Percentiles rank a stretch among this genome's conserved stretches.
These are phyloP conservation scores for Trichocladium antarcticum DNA, from an alignment of 495 filamentous ascomycete genomes.

Conservation along the genomic window DNA sequence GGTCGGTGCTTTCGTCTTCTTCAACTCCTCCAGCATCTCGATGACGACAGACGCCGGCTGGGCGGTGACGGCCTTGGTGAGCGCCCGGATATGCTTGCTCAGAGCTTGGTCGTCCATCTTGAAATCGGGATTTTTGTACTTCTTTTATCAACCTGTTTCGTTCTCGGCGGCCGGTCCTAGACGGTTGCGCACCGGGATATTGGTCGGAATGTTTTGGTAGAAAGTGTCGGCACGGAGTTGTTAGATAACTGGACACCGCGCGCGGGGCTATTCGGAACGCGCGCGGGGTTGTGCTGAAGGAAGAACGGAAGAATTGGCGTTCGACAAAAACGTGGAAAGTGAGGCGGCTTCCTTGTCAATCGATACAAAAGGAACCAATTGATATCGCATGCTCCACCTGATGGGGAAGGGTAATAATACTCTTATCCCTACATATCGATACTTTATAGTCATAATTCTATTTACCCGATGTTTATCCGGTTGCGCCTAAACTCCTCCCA, in stretches of 20 bases:
- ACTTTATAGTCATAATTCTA: not conserved
- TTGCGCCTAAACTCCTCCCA: too few species aligned
- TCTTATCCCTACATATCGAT: not conserved
- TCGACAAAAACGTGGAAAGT: not conserved
- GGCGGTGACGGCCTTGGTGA: constrained; percentile 63
- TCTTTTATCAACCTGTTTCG: not conserved
- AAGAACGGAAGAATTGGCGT: too few species aligned
- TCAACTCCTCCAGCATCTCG: constrained; percentile 61
- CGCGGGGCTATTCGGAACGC: too few species aligned
- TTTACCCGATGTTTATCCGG: too few species aligned
- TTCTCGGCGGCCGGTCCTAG: not conserved
- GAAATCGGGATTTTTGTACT: not conserved
- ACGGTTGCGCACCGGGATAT: too few species aligned
- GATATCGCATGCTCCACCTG: not conserved
- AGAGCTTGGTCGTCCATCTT: constrained; percentile 76
- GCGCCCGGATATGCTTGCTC: constrained; percentile 53
- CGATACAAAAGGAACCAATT: not conserved
- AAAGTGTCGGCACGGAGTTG: too few species aligned
- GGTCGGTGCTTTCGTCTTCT: constrained; percentile 65
- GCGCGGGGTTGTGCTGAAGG: too few species aligned
- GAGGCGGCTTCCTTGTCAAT: not conserved
- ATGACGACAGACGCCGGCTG: constrained; percentile 56
- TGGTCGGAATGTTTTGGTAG: too few species aligned
- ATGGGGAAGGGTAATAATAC: not conserved
- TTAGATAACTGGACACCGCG: too few species aligned